Conservation (phyloP, 164 flowering plant genomes). For the Vitis labrusca region DNA sequence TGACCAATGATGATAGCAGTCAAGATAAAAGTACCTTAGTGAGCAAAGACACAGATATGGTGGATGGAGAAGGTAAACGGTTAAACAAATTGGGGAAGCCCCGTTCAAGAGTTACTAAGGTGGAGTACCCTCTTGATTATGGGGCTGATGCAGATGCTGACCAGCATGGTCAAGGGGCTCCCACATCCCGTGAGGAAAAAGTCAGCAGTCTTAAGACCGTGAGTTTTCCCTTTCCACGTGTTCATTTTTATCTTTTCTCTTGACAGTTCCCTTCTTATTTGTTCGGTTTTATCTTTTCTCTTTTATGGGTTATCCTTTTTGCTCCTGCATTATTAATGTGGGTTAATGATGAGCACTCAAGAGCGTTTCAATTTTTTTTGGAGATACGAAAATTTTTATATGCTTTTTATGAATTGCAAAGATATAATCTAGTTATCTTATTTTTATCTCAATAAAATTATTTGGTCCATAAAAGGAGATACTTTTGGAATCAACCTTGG, state of each 20-base stretch:
- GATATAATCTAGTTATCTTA: too few species aligned
- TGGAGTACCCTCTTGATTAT: slow-evolving; percentile 52
- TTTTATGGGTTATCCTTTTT: neutral
- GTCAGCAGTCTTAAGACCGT: slow-evolving; percentile 90
- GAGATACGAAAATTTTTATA: too few species aligned
- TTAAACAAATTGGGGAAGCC: slow-evolving; percentile 41
- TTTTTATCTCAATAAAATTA: too few species aligned
- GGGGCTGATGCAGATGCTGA: slow-evolving; percentile 75
- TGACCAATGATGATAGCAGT: slow-evolving; percentile 37
- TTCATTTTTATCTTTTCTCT: neutral
- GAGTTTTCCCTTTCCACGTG: slow-evolving; percentile 19
- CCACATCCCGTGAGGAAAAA: slow-evolving; percentile 82
- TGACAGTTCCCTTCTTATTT: too few species aligned
- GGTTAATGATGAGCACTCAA: too few species aligned
- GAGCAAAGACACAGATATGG: slow-evolving; percentile 45
- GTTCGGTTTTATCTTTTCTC: neutral
- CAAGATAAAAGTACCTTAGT: slow-evolving; percentile 31
- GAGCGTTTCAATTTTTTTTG: too few species aligned
- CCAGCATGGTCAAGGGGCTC: slow-evolving; percentile 63
- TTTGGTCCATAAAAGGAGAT: too few species aligned
- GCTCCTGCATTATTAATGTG: too few species aligned
- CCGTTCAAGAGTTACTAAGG: slow-evolving; percentile 54
- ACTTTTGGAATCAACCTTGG: too few species aligned
- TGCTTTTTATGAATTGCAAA: too few species aligned
- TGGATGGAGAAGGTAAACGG: slow-evolving; percentile 52